Conservation (phyloP, 2,329 filamentous ascomycete species). For the Dichotomopilus funicola region DNA sequence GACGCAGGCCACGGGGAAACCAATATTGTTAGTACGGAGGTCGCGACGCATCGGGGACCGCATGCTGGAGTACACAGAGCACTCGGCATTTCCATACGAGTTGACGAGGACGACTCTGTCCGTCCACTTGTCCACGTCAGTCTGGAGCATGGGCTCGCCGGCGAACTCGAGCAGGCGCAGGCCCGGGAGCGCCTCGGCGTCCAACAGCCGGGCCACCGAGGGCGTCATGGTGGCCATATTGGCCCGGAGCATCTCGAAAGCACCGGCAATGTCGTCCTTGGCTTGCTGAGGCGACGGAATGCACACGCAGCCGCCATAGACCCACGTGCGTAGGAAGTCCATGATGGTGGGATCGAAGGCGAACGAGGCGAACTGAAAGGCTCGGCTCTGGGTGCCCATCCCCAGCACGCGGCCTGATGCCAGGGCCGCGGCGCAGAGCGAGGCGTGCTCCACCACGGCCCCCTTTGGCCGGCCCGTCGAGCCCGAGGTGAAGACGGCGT, state of each 20-base stretch:
- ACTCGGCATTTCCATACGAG: not conserved
- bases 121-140: not conserved
- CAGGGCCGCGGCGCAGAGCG: not conserved
- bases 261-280: not conserved
- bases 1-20: not conserved
- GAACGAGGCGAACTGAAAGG: not conserved
- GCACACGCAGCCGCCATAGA: not conserved
- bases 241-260: not conserved
- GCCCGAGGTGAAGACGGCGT: not conserved
- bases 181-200: not conserved
- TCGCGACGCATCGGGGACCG: not conserved
- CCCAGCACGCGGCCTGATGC: not conserved
- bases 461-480: not conserved
- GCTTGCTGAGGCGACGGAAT: not conserved
- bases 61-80: not conserved
- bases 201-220: not conserved
- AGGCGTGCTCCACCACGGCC: not conserved
- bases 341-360: not conserved
- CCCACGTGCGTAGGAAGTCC: not conserved
- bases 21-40: not conserved
- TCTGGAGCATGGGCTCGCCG: not conserved
- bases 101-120: not conserved
- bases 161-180: not conserved
- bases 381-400: not conserved
- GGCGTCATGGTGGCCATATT: not conserved